phyloP scores from a whole-genome alignment of 352 stramenopile species.

The Phytophthora pluvialis region DNA sequence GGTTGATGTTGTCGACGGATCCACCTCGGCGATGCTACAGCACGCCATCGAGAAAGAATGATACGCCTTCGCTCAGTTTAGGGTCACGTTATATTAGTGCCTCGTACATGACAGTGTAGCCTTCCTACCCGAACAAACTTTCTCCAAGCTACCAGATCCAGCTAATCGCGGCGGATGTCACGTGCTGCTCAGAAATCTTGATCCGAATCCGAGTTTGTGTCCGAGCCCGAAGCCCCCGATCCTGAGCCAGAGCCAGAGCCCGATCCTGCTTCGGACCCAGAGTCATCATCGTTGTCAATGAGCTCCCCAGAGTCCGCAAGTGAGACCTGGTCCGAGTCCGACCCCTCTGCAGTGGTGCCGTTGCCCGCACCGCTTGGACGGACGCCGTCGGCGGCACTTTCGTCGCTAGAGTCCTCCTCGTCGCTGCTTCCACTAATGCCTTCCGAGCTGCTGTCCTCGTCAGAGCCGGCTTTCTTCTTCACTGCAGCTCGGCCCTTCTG shows the following conservation, averaged over 20 bases:
- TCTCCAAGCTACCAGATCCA: constrained; percentile 2
- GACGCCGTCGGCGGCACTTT: constrained; percentile 38
- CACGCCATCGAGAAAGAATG: not conserved
- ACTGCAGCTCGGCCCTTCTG: constrained; percentile 45
- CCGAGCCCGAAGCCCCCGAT: constrained; percentile 67
- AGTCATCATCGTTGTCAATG: constrained; percentile 87
- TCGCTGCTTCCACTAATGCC: constrained; percentile 39
- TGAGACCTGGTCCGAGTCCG: constrained; percentile 84
- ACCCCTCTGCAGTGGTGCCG: constrained; percentile 33
- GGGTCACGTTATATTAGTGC: not conserved
- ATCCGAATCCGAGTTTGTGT: constrained; percentile 83
- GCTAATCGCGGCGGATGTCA: not conserved
- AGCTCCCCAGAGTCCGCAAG: constrained; percentile 83
- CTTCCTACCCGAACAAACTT: not conserved
- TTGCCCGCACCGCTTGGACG: constrained; percentile 19
- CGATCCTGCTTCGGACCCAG: constrained; percentile 50
- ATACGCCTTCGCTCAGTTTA: not conserved
- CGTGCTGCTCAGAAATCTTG: constrained; percentile 67
- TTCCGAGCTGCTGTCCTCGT: constrained; percentile 58
- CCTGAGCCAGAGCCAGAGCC: constrained; percentile 59
- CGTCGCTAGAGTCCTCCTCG: constrained; percentile 63
- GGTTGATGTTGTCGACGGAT: not conserved
- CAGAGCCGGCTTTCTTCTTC: constrained; percentile 47
- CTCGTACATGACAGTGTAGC: not conserved
- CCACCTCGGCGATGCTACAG: not conserved